phyloP scores from a whole-genome alignment of 495 filamentous ascomycete genomes.

The Neurospora tetraspora region DNA sequence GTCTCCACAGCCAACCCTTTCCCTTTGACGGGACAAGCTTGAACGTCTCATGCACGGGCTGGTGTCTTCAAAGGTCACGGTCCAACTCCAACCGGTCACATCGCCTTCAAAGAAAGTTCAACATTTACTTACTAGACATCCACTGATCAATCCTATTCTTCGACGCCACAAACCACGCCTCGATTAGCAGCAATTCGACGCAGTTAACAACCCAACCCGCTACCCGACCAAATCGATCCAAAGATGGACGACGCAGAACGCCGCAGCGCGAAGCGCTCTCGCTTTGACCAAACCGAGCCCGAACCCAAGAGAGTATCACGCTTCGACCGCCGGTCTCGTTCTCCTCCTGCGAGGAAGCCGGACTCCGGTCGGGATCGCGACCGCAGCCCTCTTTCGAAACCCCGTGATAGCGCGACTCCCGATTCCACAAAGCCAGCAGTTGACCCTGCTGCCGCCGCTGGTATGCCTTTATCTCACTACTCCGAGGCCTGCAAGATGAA shows the following conservation, averaged over 20 bases:
- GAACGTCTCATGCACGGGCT: neutral
- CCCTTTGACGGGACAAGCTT: neutral
- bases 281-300: conserved; percentile 82
- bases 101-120: neutral
- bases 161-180: neutral
- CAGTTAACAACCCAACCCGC: neutral
- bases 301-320: conserved; percentile 61
- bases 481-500: neutral
- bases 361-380: conserved; percentile 63
- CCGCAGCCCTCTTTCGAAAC: conserved; percentile 64
- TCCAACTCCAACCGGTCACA: neutral
- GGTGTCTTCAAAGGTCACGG: neutral
- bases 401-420: conserved; percentile 41
- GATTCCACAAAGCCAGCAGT: conserved; percentile 28
- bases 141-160: neutral
- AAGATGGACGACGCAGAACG: conserved; percentile 72
- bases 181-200: neutral
- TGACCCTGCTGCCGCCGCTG: conserved; percentile 81
- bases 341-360: conserved; percentile 51
- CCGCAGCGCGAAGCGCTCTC: conserved; percentile 69
- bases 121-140: neutral
- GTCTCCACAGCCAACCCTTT: neutral
- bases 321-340: conserved; percentile 81
- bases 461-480: conserved; percentile 33
- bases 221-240: neutral